These are phyloP conservation scores for Colletotrichum gloeosporioides DNA, from an alignment of 2,329 filamentous ascomycete species.

Conservation along the genomic window DNA sequence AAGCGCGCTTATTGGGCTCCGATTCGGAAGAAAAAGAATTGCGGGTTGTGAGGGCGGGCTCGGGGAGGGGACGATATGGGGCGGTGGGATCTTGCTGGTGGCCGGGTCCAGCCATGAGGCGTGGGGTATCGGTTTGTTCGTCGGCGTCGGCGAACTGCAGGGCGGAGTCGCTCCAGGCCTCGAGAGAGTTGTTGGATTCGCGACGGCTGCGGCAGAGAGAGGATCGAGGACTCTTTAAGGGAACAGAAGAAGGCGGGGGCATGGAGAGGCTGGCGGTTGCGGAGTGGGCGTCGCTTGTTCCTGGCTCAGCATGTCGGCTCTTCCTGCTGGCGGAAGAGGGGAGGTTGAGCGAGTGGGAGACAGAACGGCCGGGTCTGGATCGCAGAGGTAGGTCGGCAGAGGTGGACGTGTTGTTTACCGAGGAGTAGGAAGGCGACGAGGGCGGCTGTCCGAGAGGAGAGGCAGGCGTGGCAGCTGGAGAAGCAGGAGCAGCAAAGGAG, in stretches of 20 bases:
- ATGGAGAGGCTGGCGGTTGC: slow-evolving; percentile 69
- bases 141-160: slow-evolving; percentile 52
- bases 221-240: slow-evolving; percentile 47
- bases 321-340: slow-evolving; percentile 59
- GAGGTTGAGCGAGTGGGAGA: slow-evolving; percentile 43
- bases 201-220: slow-evolving; percentile 46
- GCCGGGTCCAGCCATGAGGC: slow-evolving; percentile 42
- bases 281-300: slow-evolving; percentile 60
- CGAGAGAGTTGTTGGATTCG: slow-evolving; percentile 44
- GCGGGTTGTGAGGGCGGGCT: slow-evolving; percentile 50
- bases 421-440: background rate
- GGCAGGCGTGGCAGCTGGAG: slow-evolving; percentile 26
- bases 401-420: background rate
- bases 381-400: slow-evolving; percentile 1
- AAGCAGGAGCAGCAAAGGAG: slow-evolving; percentile 10
- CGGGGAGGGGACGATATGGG: slow-evolving; percentile 46
- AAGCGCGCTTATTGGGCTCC: slow-evolving; percentile 67
- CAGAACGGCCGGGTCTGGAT: slow-evolving; percentile 27
- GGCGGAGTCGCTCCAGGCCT: slow-evolving; percentile 44
- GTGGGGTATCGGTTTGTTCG: slow-evolving; percentile 51
- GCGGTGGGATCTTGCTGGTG: slow-evolving; percentile 26
- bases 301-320: slow-evolving; percentile 63
- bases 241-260: slow-evolving; percentile 56
- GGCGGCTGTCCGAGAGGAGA: background rate
- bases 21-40: slow-evolving; percentile 57